Conservation (phyloP, 2,329 filamentous ascomycete genomes). For the Colletotrichum sp. region DNA sequence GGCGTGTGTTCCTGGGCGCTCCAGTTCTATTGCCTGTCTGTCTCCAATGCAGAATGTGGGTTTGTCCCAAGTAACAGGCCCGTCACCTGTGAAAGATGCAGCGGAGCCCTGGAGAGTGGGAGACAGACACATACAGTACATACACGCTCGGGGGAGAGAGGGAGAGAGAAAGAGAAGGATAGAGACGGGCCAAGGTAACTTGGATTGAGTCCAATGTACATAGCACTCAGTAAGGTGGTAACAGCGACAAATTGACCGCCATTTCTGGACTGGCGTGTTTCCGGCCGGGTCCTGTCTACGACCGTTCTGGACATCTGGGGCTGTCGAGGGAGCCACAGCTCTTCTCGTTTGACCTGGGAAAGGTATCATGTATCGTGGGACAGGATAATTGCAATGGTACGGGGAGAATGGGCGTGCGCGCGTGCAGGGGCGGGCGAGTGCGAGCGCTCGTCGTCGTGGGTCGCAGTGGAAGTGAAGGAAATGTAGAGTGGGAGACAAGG, state of each 20-base stretch:
- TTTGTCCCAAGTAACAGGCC: neutral
- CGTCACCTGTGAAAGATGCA: neutral
- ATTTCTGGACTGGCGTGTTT: slow-evolving; percentile 4
- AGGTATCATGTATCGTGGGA: neutral
- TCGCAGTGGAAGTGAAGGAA: neutral
- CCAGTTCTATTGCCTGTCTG: neutral
- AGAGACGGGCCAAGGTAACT: too few species aligned
- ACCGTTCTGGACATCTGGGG: neutral
- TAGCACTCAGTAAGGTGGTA: neutral
- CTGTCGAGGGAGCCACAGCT: neutral
- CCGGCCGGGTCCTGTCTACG: neutral
- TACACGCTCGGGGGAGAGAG: too few species aligned
- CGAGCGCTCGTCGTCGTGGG: neutral
- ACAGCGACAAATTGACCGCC: slow-evolving; percentile 5
- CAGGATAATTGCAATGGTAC: neutral
- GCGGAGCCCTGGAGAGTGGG: neutral
- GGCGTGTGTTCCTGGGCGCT: neutral
- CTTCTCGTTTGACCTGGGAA: neutral
- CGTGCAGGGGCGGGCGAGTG: neutral
- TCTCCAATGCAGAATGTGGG: neutral
- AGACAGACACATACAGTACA: neutral
- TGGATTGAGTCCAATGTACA: neutral
- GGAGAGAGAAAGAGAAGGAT: too few species aligned
- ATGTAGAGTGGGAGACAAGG: neutral
- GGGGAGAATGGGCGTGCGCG: neutral